Evolutionary conservation across 352 stramenopile species (phyloP).

Genomic region (Pythium rhizo-oryzae): DNA sequence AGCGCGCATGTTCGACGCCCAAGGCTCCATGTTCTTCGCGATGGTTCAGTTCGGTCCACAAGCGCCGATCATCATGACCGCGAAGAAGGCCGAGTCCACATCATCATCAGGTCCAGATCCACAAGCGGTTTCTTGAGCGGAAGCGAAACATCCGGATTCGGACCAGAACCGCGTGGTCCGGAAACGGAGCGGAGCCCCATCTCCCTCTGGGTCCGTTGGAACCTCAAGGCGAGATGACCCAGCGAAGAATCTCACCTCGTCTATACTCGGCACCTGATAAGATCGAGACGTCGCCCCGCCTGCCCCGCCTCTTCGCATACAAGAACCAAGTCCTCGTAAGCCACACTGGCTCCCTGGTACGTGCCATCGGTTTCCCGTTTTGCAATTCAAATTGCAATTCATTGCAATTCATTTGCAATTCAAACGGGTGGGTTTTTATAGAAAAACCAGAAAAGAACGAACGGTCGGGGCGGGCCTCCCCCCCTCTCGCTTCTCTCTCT

Average conservation of each 20-base stretch:
- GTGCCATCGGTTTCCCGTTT: slow-evolving; percentile 30
- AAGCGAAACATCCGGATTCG: slow-evolving; percentile 21
- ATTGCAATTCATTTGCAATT: slow-evolving; percentile 35
- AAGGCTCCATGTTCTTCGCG: slow-evolving; percentile 16
- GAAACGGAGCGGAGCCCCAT: slow-evolving; percentile 20
- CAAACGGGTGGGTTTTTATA: slow-evolving; percentile 41
- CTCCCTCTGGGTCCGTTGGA: neutral
- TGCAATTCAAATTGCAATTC: slow-evolving; percentile 38
- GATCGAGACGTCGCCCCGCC: slow-evolving; percentile 17
- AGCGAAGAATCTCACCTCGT: slow-evolving; percentile 9
- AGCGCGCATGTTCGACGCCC: slow-evolving; percentile 7
- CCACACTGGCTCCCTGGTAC: slow-evolving; percentile 16
- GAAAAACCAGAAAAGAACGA: slow-evolving; percentile 36
- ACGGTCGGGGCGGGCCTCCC: slow-evolving; percentile 17
- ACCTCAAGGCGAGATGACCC: slow-evolving; percentile 23
- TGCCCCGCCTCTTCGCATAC: slow-evolving; percentile 20
- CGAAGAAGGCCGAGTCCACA: slow-evolving; percentile 15
- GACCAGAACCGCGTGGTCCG: slow-evolving; percentile 22
- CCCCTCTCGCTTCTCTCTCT: slow-evolving; percentile 17
- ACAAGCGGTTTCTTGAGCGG: slow-evolving; percentile 13
- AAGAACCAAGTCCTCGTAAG: slow-evolving; percentile 14
- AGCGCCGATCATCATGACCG: slow-evolving; percentile 19
- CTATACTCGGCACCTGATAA: neutral
- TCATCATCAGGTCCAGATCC: slow-evolving; percentile 21
- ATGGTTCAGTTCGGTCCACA: slow-evolving; percentile 34